These are phyloP conservation scores for Ceratocystis smalleyi DNA, from an alignment of 2,329 filamentous ascomycete genomes.

Conservation along the genomic window DNA sequence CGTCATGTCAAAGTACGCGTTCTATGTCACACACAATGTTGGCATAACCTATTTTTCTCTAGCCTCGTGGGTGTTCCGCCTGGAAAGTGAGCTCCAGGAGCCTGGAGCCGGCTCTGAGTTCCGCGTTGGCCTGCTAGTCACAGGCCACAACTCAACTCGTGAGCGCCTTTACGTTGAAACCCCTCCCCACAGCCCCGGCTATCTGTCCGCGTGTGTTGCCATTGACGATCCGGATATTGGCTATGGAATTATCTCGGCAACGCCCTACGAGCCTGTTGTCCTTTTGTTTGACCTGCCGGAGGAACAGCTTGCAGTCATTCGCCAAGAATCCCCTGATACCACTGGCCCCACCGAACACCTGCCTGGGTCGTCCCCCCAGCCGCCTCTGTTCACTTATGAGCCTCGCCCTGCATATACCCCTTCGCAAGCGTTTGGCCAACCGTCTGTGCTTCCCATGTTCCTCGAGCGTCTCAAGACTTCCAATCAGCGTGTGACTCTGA, in stretches of 20 bases:
- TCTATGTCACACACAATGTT: constrained; percentile 46
- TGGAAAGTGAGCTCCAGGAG: constrained; percentile 44
- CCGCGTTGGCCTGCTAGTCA: constrained; percentile 43
- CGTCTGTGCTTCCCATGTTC: constrained; percentile 39
- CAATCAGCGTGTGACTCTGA: constrained; percentile 44
- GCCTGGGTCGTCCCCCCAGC: constrained; percentile 21
- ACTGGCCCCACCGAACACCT: not conserved
- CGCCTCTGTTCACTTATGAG: constrained; percentile 39
- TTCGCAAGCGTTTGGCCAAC: constrained; percentile 42
- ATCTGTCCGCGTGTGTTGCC: constrained; percentile 38
- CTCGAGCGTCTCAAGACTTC: constrained; percentile 43
- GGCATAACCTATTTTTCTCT: constrained; percentile 46
- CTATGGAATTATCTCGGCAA: constrained; percentile 46
- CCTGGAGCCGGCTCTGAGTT: constrained; percentile 45
- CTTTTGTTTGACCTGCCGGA: constrained; percentile 46
- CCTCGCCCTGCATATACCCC: constrained; percentile 53
- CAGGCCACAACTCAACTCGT: constrained; percentile 39
- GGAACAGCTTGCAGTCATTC: constrained; percentile 26
- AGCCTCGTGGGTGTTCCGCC: constrained; percentile 46
- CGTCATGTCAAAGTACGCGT: constrained; percentile 45
- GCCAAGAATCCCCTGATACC: constrained; percentile 13
- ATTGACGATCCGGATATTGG: constrained; percentile 48
- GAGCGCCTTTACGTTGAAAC: constrained; percentile 43
- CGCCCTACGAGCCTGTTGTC: constrained; percentile 40
- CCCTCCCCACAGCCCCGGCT: constrained; percentile 30